phyloP scores from a whole-genome alignment of 1,284 basidiomycete species.

The Chondrostereum purpureum region DNA sequence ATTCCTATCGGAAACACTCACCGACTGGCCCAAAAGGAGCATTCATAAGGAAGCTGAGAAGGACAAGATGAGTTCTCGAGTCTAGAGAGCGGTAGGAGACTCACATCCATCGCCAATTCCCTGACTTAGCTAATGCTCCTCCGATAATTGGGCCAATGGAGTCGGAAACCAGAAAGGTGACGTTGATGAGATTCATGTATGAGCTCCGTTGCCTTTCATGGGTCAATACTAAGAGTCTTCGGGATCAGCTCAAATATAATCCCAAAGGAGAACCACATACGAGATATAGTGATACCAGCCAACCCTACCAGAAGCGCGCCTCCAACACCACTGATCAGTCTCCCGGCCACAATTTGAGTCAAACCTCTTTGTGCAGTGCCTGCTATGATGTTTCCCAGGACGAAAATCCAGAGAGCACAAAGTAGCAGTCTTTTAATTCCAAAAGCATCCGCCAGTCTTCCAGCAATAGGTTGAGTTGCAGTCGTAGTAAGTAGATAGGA shows the following conservation, averaged over 20 bases:
- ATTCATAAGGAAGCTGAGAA: slow-evolving; percentile 23
- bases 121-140: slow-evolving; percentile 23
- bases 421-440: slow-evolving; percentile 23
- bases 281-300: slow-evolving; percentile 29
- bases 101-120: slow-evolving; percentile 30
- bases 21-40: slow-evolving; percentile 26
- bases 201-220: slow-evolving; percentile 26
- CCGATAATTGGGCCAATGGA: slow-evolving; percentile 26
- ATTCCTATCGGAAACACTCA: slow-evolving; percentile 14
- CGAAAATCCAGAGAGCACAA: slow-evolving; percentile 28
- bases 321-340: slow-evolving; percentile 33
- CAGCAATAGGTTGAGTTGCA: slow-evolving; percentile 25
- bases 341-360: slow-evolving; percentile 30
- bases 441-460: slow-evolving; percentile 26
- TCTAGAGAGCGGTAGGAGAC: slow-evolving; percentile 1
- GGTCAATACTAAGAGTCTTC: slow-evolving; percentile 21
- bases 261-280: slow-evolving; percentile 16
- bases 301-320: slow-evolving; percentile 34
- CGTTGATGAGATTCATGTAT: slow-evolving; percentile 27
- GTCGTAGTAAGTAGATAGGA: slow-evolving; percentile 28
- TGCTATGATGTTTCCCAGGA: slow-evolving; percentile 34
- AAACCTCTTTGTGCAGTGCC: slow-evolving; percentile 29
- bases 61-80: neutral
- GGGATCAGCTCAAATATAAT: neutral
- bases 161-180: slow-evolving; percentile 25